phyloP scores from a whole-genome alignment of 495 filamentous ascomycete species.

The Neurospora sp. region DNA sequence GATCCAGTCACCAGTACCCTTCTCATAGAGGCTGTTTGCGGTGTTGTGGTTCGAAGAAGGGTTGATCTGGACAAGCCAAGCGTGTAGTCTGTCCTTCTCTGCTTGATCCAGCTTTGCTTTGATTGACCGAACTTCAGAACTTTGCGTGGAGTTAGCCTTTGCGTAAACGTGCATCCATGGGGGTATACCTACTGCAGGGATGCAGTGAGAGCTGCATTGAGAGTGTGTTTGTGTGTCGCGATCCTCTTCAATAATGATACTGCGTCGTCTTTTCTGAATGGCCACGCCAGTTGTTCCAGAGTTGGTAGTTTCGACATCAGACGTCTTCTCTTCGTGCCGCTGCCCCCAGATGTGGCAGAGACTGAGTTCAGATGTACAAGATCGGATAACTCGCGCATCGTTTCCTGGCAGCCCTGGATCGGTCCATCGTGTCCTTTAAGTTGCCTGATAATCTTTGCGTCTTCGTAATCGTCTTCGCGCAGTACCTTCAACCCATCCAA shows the following conservation, averaged over 20 bases:
- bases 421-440: not conserved
- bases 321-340: too few relatives aligned
- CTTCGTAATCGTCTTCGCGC: not conserved
- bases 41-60: constrained; percentile 10
- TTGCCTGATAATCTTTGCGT: not conserved
- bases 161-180: too few relatives aligned
- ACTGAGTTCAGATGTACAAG: too few relatives aligned
- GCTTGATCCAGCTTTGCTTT: not conserved
- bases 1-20: constrained; percentile 18
- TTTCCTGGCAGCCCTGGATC: not conserved
- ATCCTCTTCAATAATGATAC: too few relatives aligned
- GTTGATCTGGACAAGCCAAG: constrained; percentile 5
- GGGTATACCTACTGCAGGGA: not conserved
- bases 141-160: not conserved
- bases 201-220: not conserved
- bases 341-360: too few relatives aligned
- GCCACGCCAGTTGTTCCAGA: too few relatives aligned
- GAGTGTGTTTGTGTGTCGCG: not conserved
- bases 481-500: constrained; percentile 2
- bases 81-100: not conserved
- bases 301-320: too few relatives aligned
- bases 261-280: too few relatives aligned
- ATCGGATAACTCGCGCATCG: too few relatives aligned
- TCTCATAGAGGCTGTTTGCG: constrained; percentile 3
- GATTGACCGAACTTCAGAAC: too few relatives aligned